Conservation (phyloP, 2,329 filamentous ascomycete species). For the Aspergillus thermomutatus region DNA sequence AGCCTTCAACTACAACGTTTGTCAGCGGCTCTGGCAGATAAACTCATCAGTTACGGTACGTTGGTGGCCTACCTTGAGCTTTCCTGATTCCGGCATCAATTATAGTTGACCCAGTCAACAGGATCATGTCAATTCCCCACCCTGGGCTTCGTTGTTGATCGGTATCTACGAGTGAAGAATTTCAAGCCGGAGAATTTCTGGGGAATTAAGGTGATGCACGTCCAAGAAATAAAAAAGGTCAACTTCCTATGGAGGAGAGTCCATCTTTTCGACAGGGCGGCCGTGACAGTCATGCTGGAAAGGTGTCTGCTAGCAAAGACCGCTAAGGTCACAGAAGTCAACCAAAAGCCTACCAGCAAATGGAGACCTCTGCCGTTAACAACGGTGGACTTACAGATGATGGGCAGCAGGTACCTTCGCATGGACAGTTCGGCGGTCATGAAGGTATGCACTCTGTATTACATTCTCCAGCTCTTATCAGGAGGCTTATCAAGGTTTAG, state of each 20-base stretch:
- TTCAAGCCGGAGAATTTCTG: slow-evolving; percentile 93
- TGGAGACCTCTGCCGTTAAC: slow-evolving; percentile 92
- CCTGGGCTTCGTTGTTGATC: slow-evolving; percentile 92
- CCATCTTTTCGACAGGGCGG: slow-evolving; percentile 82
- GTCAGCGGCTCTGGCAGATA: slow-evolving; percentile 62
- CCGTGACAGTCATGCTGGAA: slow-evolving; percentile 79
- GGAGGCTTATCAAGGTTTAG: slow-evolving; percentile 21
- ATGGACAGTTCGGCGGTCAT: slow-evolving; percentile 91
- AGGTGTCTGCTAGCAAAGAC: slow-evolving; percentile 72
- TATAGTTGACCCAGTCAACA: slow-evolving; percentile 27
- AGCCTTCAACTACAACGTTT: slow-evolving; percentile 73
- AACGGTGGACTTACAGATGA: slow-evolving; percentile 94
- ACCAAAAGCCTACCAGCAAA: slow-evolving; percentile 87
- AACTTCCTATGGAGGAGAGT: slow-evolving; percentile 79
- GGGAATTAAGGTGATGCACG: slow-evolving; percentile 81
- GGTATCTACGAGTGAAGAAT: slow-evolving; percentile 89
- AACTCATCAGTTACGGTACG: slow-evolving; percentile 77
- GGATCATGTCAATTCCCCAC: slow-evolving; percentile 96
- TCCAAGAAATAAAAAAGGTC: slow-evolving; percentile 72
- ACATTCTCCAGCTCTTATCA: not conserved
- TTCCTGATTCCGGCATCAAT: not conserved
- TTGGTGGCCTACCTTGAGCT: not conserved
- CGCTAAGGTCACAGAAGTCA: slow-evolving; percentile 78
- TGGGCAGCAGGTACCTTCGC: slow-evolving; percentile 81
- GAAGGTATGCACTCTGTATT: slow-evolving; percentile 49